Evolutionary conservation across 257 asterid species (phyloP), one percentile per base, ranked within the genome.

Genomic region (Lycium ferocissimum): DNA sequence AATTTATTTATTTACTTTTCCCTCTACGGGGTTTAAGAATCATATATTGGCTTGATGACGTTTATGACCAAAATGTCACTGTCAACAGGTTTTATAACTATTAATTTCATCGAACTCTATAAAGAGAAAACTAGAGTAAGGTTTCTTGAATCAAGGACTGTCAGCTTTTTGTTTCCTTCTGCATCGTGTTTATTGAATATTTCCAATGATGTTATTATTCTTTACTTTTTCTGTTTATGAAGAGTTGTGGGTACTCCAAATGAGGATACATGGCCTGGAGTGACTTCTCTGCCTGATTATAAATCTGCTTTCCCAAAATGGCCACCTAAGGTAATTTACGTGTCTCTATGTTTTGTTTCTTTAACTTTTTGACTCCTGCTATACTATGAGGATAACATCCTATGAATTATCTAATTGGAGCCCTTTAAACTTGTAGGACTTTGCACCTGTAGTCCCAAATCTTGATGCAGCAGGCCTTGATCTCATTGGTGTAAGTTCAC

Each of bases 231-330:
- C 78, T 62, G 37, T 87, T 58, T 72, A 78, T 87, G 86, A 88
- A 96, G 99, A 86, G 80, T 91, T 81, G 85, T 93, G 97, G 99
- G 99, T 62, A 96, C 99, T 86, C 99, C 99, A 15, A 94, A 90
- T 82, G 99, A 96, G 89, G 96, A 90, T 81, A 91, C 91, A 54
- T 96, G 98, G 99, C 97, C 98, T 49, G 98, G 99, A 83, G 98
- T 96, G 87, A 93, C 98, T 62, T 93, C 99, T 85, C 92, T 95
- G 79, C 99, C 98, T 82, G 99, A 95, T 87, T 96, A 88, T 79
- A 94, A 93, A 91, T 88, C 97, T 83, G 82, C 97, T 81, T 96
- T 94, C 87, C 98, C 98, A 3, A 95, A 89, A 85, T 94, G 97
- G 97, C 94, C 95, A 43, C 13, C 94, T 49, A 92, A 93, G 99